These are phyloP conservation scores for Capronia epimyces DNA, from an alignment of 2,329 filamentous ascomycete genomes.

Conservation along the genomic window DNA sequence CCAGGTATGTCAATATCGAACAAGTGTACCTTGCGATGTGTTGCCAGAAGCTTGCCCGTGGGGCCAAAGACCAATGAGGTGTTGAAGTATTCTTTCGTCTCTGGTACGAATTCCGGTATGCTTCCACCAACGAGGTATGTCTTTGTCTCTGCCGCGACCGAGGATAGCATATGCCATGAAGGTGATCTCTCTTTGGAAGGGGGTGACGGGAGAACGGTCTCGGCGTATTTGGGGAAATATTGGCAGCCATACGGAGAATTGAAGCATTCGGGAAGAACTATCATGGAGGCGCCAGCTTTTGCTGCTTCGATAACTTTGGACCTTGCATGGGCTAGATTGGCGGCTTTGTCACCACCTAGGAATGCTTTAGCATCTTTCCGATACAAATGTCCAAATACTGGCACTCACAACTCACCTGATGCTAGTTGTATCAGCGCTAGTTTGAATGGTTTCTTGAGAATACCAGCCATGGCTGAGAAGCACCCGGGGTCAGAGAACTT, in stretches of 20 bases:
- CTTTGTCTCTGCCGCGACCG: conserved; percentile 70
- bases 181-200: conserved; percentile 66
- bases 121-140: conserved; percentile 85
- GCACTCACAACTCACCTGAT: conserved; percentile 47
- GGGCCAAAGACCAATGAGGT: conserved; percentile 80
- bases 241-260: conserved; percentile 93
- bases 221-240: conserved; percentile 88
- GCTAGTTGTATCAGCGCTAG: conserved; percentile 77
- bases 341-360: conserved; percentile 68
- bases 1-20: conserved; percentile 98
- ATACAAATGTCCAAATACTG: background rate
- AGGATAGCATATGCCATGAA: conserved; percentile 76
- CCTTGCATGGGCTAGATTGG: conserved; percentile 76
- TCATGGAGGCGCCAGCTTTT: conserved; percentile 67
- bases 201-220: conserved; percentile 74
- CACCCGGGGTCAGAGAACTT: no score
- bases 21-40: conserved; percentile 88
- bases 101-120: conserved; percentile 72
- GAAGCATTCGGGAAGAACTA: conserved; percentile 97
- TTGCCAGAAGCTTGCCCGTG: conserved; percentile 70
- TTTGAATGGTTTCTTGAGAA: conserved; percentile 72
- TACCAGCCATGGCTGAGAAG: conserved; percentile 41
- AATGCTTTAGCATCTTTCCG: conserved; percentile 17
- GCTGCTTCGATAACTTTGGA: conserved; percentile 79
- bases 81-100: conserved; percentile 76